These are phyloP conservation scores for Cystofilobasidium bisporidii DNA, from an alignment of 768 basidiomycete species.

Conservation along the genomic window DNA sequence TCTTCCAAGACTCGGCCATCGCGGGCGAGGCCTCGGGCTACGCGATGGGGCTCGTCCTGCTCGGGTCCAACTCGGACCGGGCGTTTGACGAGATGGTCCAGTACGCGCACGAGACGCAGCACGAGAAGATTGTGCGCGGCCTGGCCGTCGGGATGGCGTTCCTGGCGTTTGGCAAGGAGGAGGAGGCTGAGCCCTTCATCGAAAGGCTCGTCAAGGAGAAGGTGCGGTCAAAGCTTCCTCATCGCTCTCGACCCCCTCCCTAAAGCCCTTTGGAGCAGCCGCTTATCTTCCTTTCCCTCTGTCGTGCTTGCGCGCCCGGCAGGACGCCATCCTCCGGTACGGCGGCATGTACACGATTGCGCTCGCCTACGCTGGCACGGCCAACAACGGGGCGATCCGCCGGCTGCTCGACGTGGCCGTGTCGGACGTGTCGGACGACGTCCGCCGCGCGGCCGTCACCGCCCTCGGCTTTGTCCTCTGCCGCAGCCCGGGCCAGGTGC, in stretches of 20 bases:
- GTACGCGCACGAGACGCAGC: constrained; percentile 93
- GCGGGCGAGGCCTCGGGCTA: constrained; percentile 94
- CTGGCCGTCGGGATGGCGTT: constrained; percentile 87
- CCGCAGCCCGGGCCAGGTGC: constrained; percentile 92
- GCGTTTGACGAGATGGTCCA: constrained; percentile 87
- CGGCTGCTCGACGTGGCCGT: constrained; percentile 91
- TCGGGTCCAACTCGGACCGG: constrained; percentile 74
- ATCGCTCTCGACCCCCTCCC: too few species aligned
- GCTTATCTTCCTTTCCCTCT: too few species aligned
- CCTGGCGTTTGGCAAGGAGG: constrained; percentile 83
- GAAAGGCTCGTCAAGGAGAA: constrained; percentile 72
- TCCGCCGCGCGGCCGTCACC: constrained; percentile 90
- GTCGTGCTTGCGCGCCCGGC: too few species aligned
- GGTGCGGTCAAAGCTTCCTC: too few species aligned
- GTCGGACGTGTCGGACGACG: constrained; percentile 95
- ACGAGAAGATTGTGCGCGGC: constrained; percentile 97
- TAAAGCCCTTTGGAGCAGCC: too few species aligned
- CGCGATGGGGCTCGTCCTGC: constrained; percentile 96
- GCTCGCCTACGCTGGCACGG: constrained; percentile 90
- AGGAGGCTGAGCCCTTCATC: constrained; percentile 79
- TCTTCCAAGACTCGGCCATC: constrained; percentile 90
- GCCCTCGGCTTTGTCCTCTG: constrained; percentile 91
- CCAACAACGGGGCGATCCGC: constrained; percentile 85
- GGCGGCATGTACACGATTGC: constrained; percentile 96
- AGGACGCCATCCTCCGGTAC: constrained; percentile 96